Base-by-base conservation (phyloP, 2,329 filamentous ascomycete species). In the Curvularia lunata region DNA sequence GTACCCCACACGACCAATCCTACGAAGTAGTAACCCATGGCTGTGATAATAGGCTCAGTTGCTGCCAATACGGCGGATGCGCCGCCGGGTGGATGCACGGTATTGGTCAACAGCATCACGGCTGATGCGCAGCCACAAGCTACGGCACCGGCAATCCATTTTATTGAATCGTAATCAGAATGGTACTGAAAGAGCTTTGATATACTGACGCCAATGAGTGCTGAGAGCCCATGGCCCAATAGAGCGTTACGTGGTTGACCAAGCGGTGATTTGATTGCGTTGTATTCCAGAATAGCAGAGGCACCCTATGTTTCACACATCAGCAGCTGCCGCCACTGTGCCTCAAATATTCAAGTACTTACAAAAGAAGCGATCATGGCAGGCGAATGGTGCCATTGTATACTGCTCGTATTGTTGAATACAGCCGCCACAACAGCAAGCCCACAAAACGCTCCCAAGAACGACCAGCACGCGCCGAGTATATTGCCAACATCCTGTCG, bases 61-160 rank as follows among this genome's bases (percentile, higher is more conserved):
- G 76, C 76, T 1, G 81, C 80, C 23, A 83, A 66, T 1, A 82
- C 74, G 2, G 81, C 80, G 9, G 80, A 82, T 0, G 81, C 81
- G 21, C 81, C 81, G 18, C 80, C 81, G 7, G 81, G 81, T n/a
- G 81, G 81, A 63, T 83, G 80, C 1, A 82, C 75, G 1, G 80
- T 82, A 45, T 79, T 78, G 4, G 81, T 82, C 32, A 81, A 59
- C 6, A 78, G 72, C 81, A 83, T 83, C 13, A 78, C 74, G 23
- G 77, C 70, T 6, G 77, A 80, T 4, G 81, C 76, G 8, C 72
- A 62, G 0, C 75, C 80, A 60, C 79, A 82, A 9, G 75, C 75
- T 16, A 81, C 52, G 0, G 81, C 78, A 2, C 76, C 80, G 3
- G 79, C 75, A 1, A 83, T 69, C 81, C 80, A 83, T 61, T 70